Percentiles rank a stretch among this genome's conserved stretches.
Conservation (phyloP, 805 yeast species). For the Kuraishia hungarica region DNA sequence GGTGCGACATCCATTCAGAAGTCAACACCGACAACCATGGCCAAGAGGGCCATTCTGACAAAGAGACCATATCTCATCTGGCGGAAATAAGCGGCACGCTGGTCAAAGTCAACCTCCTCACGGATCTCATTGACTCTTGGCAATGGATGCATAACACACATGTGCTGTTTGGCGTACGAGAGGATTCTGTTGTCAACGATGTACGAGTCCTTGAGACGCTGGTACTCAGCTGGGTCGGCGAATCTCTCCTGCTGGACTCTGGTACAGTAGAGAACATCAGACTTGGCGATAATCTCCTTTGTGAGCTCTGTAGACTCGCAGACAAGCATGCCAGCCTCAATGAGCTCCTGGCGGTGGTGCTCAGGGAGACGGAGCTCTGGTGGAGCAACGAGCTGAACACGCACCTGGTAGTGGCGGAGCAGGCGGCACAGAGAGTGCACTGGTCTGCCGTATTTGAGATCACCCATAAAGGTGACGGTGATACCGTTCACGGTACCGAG, state of each 20-base stretch:
- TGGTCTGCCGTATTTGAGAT: conserved; percentile 95
- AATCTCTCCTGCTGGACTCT: conserved; percentile 98
- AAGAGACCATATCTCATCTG: conserved; percentile 98
- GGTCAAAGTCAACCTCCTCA: conserved; percentile 98
- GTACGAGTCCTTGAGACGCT: conserved; percentile 83
- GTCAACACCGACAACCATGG: conserved; percentile 96
- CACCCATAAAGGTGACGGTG: conserved; percentile 98
- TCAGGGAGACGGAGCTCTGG: conserved; percentile 79
- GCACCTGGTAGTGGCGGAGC: conserved; percentile 86
- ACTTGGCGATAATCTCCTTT: conserved; percentile 74
- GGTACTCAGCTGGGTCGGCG: conserved; percentile 63
- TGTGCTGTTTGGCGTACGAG: conserved; percentile 91
- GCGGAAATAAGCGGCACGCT: conserved; percentile 98
- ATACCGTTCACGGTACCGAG: conserved; percentile 97
- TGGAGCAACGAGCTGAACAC: conserved; percentile 88
- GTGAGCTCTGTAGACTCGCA: conserved; percentile 72
- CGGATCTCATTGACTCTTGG: conserved; percentile 95
- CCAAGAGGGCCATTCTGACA: conserved; percentile 97
- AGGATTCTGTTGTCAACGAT: conserved; percentile 88
- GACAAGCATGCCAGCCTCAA: conserved; percentile 58
- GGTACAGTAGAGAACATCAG: conserved; percentile 96
- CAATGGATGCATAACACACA: conserved; percentile 98
- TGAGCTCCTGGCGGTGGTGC: conserved; percentile 58
- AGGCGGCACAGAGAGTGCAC: conserved; percentile 92
- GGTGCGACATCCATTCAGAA: conserved; percentile 33